These are phyloP conservation scores for Streptanthus diversifolius DNA, from an alignment of 345 rosid species.

Conservation along the genomic window DNA sequence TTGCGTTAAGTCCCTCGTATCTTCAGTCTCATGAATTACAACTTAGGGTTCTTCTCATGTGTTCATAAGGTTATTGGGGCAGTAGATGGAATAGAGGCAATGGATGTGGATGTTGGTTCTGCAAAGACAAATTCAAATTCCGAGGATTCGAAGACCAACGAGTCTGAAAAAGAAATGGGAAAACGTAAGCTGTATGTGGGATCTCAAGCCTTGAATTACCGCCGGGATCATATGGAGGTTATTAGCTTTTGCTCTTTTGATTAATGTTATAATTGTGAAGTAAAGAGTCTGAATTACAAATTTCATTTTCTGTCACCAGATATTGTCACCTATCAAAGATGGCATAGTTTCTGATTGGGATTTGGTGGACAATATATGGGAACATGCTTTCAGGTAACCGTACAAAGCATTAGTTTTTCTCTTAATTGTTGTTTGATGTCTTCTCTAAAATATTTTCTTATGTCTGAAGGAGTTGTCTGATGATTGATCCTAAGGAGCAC, in stretches of 20 bases:
- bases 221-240: conserved; percentile 95
- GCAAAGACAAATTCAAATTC: conserved; percentile 42
- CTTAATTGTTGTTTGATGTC: conserved; percentile 4
- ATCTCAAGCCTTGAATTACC: conserved; percentile 82
- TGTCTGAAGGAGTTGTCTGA: conserved; percentile 67
- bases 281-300: background rate
- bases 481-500: conserved; percentile 98
- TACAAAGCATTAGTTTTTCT: background rate
- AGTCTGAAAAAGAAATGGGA: conserved; percentile 60
- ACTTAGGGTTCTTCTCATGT: conserved; percentile 26
- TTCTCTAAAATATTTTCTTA: background rate
- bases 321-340: conserved; percentile 83
- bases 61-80: conserved; percentile 79
- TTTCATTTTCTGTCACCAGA: conserved; percentile 37
- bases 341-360: conserved; percentile 97
- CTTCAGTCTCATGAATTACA: background rate
- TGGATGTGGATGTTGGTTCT: conserved; percentile 71
- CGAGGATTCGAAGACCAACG: conserved; percentile 55
- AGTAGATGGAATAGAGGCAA: conserved; percentile 70
- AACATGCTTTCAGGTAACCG: conserved; percentile 80
- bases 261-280: background rate
- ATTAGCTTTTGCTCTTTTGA: conserved; percentile 12
- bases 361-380: conserved; percentile 92
- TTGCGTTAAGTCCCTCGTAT: background rate
- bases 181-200: conserved; percentile 84